Evolutionary conservation across 768 basidiomycete genomes (phyloP), one percentile per base, ranked within the genome.

Genomic region (Heimioporus sp.): DNA sequence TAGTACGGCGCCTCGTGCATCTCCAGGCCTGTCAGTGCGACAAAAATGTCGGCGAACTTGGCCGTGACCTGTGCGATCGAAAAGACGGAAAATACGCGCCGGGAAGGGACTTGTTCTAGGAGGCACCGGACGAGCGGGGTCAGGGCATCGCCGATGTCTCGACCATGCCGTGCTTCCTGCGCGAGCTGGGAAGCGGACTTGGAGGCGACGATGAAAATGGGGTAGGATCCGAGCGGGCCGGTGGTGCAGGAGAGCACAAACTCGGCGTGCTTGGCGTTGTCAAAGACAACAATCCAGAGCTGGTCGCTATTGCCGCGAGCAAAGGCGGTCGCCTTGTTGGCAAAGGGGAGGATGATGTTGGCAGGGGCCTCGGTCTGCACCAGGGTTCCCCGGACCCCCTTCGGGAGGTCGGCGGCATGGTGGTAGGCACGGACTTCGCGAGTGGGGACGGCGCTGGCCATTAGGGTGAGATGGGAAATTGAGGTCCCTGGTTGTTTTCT

Each of bases 201-300:
- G 46, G 43, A 51, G 12, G 53, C 3, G 17, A 62, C 48, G 16
- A 62, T 52, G 48, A 64, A 90, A 7, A 86, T 58, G 12, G 88
- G 88, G 56, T 88, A 87, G 41, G 67, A 59, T 0, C 79, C 86
- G 40, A 84, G 69, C 16, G 71, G 66, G 1, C 80, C 80, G 19
- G 73, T 66, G 0, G 83, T 85, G 55, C 80, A 80, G 4, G 84
- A 77, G 5, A 87, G 65, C 13, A 90, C 69, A 52, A 83, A 77
- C 42, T 15, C 45, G 50, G 59, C 55, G 5, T 43, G 49, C 10
- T 51, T 51, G 1, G 54, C 1, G 56, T 59, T 20, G 55, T 65
- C 57, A 10, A 50, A 64, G 19, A 64, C 58, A 4, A 53, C 64
- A 1, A 77, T 61, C 74, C 76, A 76, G 8, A 63, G 19, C 3